These are phyloP conservation scores for Auriscalpium microsporum DNA, from an alignment of 768 basidiomycete species.

Conservation along the genomic window DNA sequence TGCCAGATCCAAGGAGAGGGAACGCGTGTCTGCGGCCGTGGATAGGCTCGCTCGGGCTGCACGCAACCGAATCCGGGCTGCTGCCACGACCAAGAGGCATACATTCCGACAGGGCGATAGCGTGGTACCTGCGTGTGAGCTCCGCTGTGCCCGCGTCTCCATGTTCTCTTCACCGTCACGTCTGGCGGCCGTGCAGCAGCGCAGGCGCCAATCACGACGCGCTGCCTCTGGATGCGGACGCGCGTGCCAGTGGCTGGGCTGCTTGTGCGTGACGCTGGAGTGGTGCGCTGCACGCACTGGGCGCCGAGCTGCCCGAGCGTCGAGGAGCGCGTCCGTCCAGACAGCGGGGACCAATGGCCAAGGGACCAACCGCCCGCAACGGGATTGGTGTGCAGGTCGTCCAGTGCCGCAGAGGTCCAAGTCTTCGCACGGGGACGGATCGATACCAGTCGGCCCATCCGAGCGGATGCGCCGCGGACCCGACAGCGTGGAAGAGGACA, in stretches of 20 bases:
- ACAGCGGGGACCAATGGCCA: too few species aligned
- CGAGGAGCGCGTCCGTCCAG: too few species aligned
- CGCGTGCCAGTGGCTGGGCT: too few species aligned
- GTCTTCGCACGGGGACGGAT: background rate
- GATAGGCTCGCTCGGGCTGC: background rate
- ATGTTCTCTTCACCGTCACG: too few species aligned
- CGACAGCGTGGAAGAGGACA: background rate
- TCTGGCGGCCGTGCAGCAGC: too few species aligned
- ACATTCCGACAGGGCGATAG: conserved; percentile 3
- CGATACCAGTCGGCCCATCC: background rate
- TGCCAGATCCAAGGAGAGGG: conserved; percentile 2
- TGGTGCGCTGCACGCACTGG: too few species aligned
- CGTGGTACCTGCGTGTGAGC: conserved; percentile 3
- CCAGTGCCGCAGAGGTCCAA: background rate
- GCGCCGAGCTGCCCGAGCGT: too few species aligned
- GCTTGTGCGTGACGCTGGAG: too few species aligned
- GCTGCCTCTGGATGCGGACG: too few species aligned
- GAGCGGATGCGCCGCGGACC: background rate
- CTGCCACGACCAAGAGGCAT: background rate
- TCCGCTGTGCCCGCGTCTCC: background rate
- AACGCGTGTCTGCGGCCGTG: background rate
- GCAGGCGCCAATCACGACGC: too few species aligned
- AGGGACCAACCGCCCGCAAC: too few species aligned
- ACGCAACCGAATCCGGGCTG: background rate
- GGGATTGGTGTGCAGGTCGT: too few species aligned